A percentile compares a stretch with the other conserved stretches of the same genome.
These are phyloP conservation scores for Medicago arabica DNA, from an alignment of 306 rosid species.

Conservation along the genomic window DNA sequence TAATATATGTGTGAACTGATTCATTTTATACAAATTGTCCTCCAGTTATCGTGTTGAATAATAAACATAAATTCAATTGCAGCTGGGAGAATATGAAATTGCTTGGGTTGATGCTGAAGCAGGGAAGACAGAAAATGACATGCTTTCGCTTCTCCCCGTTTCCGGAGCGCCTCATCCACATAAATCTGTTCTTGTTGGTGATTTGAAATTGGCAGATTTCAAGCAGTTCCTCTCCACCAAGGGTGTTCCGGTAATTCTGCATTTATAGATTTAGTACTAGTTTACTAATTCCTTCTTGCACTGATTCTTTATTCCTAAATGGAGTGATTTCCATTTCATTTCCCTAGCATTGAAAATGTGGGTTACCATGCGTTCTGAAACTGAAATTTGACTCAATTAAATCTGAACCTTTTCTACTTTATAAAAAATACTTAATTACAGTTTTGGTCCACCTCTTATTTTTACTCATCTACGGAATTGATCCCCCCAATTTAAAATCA, in stretches of 20 bases:
- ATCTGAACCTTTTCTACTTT: too few species aligned
- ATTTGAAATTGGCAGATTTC: constrained; percentile 89
- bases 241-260: constrained; percentile 76
- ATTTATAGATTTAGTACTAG: constrained; percentile 15
- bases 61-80: constrained; percentile 45
- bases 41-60: constrained; percentile 32
- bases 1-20: constrained; percentile 3
- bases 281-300: neutral
- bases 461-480: too few species aligned
- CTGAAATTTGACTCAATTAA: neutral
- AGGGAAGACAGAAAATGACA: constrained; percentile 71
- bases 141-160: constrained; percentile 70
- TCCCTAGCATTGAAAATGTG: constrained; percentile 15
- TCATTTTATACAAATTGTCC: constrained; percentile 13
- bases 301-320: neutral
- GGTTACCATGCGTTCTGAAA: constrained; percentile 22
- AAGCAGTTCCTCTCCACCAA: constrained; percentile 92
- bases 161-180: constrained; percentile 70
- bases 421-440: too few species aligned
- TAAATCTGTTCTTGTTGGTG: constrained; percentile 92
- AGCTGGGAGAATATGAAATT: constrained; percentile 90
- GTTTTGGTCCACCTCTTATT: too few species aligned
- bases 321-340: constrained; percentile 24
- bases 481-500: too few species aligned
- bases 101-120: constrained; percentile 95